Conservation (phyloP, 2,329 filamentous ascomycete species). For the Penicillium capsulatum region DNA sequence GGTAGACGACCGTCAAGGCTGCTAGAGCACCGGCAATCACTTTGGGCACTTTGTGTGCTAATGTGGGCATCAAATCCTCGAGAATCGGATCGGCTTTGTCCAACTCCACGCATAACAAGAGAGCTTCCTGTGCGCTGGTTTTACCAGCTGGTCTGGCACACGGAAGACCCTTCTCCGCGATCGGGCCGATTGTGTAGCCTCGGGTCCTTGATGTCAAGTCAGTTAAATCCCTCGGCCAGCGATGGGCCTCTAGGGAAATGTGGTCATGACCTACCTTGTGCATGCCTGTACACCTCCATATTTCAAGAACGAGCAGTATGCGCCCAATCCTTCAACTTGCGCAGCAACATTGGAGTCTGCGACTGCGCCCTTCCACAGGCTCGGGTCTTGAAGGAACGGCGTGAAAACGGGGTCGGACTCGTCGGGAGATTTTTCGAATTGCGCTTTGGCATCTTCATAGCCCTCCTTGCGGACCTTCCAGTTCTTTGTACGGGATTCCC, state of each 20-base stretch:
- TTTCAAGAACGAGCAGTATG: conserved; percentile 87
- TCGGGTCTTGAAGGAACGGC: conserved; percentile 79
- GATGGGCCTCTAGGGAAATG: no score
- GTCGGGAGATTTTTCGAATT: conserved; percentile 78
- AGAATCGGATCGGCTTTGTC: conserved; percentile 81
- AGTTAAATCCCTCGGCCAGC: conserved; percentile 1
- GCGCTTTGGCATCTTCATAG: conserved; percentile 87
- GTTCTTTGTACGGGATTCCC: conserved; percentile 48
- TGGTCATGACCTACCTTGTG: conserved; percentile 57
- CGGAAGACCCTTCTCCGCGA: conserved; percentile 86
- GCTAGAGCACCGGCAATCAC: conserved; percentile 71
- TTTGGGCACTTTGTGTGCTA: conserved; percentile 88
- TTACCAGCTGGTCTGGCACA: conserved; percentile 88
- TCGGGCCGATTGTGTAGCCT: conserved; percentile 66
- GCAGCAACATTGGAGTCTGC: conserved; percentile 95
- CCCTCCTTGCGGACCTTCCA: conserved; percentile 97
- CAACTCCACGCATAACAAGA: conserved; percentile 84
- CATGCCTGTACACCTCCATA: conserved; percentile 78
- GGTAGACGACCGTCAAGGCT: conserved; percentile 77
- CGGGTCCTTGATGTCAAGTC: conserved; percentile 57
- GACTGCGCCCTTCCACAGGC: conserved; percentile 87
- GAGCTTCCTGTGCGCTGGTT: conserved; percentile 75
- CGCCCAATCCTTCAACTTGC: conserved; percentile 84
- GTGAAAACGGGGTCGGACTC: conserved; percentile 81
- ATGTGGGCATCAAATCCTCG: conserved; percentile 78